Evolutionary conservation across 2,329 filamentous ascomycete species (phyloP).

Genomic region (Mycogone perniciosa): DNA sequence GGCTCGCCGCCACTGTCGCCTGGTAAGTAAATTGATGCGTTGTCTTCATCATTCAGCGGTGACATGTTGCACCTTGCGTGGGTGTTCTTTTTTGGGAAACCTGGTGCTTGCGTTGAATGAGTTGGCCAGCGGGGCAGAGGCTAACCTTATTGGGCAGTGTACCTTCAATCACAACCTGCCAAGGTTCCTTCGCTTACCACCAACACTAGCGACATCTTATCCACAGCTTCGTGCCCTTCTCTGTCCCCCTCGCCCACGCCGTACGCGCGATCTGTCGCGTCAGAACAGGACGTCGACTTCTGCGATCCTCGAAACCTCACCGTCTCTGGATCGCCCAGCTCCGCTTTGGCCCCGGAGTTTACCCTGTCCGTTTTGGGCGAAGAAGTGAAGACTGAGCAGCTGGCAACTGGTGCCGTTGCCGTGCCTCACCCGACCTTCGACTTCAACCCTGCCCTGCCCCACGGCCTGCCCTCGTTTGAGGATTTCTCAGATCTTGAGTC

Average conservation of each 20-base stretch:
- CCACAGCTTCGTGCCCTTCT: slow-evolving; percentile 72
- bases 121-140: slow-evolving; percentile 19
- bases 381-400: slow-evolving; percentile 48
- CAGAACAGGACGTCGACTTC: slow-evolving; percentile 72
- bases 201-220: slow-evolving; percentile 65
- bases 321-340: slow-evolving; percentile 49
- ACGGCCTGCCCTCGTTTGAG: slow-evolving; percentile 69
- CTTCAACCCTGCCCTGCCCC: slow-evolving; percentile 43
- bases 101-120: slow-evolving; percentile 2
- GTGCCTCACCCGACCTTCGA: slow-evolving; percentile 42
- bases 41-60: background rate
- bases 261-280: slow-evolving; percentile 61
- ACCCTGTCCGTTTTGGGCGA: slow-evolving; percentile 59
- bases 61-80: slow-evolving; percentile 2
- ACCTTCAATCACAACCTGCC: slow-evolving; percentile 41
- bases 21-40: slow-evolving; percentile 54
- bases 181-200: slow-evolving; percentile 54
- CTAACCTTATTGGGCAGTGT: slow-evolving; percentile 41
- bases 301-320: slow-evolving; percentile 89
- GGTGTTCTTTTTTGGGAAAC: background rate
- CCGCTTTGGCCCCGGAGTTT: slow-evolving; percentile 53
- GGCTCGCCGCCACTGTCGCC: slow-evolving; percentile 84
- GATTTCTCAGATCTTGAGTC: slow-evolving; percentile 86
- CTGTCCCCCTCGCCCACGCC: slow-evolving; percentile 83
- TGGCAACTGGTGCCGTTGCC: slow-evolving; percentile 39